Percentiles rank a stretch among this genome's conserved stretches.
phyloP scores from a whole-genome alignment of 2,329 filamentous ascomycete genomes.

The Phaeosphaeria sp. region DNA sequence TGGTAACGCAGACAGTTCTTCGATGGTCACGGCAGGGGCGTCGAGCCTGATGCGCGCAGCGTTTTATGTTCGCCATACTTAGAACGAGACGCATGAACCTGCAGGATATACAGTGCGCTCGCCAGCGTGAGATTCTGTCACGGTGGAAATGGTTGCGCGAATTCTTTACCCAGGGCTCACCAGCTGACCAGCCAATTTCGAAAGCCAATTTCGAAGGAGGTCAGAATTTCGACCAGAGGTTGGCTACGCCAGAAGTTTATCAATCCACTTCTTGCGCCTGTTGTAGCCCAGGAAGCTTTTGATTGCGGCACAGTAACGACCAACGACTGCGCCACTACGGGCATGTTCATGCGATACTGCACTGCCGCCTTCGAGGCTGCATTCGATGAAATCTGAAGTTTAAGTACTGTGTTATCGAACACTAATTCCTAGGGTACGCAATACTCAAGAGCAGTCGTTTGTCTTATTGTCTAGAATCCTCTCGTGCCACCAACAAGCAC shows the following conservation, averaged over 20 bases:
- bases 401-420: not conserved
- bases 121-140: not conserved
- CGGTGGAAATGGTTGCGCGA: not conserved
- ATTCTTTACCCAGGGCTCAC: not conserved
- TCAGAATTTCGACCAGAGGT: too few species aligned
- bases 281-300: not conserved
- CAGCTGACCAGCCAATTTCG: not conserved
- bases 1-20: too few species aligned
- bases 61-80: not conserved
- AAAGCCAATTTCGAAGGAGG: not conserved
- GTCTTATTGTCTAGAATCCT: not conserved
- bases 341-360: slow-evolving; percentile 4
- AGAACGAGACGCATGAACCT: not conserved
- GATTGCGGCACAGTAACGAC: slow-evolving; percentile 8
- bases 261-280: not conserved
- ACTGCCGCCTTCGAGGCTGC: slow-evolving; percentile 4
- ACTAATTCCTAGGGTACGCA: not conserved
- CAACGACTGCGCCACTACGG: slow-evolving; percentile 14
- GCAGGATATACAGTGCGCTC: not conserved
- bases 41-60: not conserved
- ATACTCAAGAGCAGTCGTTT: not conserved
- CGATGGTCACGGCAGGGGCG: too few species aligned
- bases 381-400: not conserved
- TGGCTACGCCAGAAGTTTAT: not conserved
- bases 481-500: not conserved